Conservation (phyloP, 441 rosid species). For the Erodium moschatum region DNA sequence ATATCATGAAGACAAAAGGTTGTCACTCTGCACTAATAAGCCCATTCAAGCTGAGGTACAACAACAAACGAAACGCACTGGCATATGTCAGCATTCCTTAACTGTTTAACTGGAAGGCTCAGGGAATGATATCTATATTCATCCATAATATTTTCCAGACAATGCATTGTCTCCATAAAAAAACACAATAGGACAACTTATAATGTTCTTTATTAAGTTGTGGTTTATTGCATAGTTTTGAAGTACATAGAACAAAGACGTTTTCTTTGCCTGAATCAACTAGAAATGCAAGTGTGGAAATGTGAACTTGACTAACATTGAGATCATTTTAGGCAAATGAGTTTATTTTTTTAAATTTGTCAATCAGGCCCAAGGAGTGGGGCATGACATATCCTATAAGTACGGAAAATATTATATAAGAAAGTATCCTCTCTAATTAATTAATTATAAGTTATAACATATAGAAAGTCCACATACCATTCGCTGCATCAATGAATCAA, state of each 20-base stretch:
- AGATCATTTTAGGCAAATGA: background rate
- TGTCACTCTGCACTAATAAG: background rate
- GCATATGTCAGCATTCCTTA: background rate
- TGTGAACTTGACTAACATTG: background rate
- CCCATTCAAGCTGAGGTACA: background rate
- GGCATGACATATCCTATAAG: slow-evolving; percentile 11
- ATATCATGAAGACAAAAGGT: background rate
- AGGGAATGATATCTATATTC: background rate
- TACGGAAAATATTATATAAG: slow-evolving; percentile 3
- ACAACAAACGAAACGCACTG: background rate
- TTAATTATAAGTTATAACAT: no score
- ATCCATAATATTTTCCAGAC: background rate
- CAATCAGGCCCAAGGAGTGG: background rate
- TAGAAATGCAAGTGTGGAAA: background rate
- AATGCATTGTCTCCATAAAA: no score
- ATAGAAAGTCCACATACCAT: slow-evolving; percentile 41
- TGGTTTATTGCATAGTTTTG: no score
- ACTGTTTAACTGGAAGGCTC: background rate
- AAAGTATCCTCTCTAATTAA: slow-evolving; percentile 5
- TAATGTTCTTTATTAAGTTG: no score
- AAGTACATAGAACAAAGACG: no score
- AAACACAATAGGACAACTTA: no score
- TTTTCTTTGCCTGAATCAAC: background rate
- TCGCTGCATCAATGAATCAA: slow-evolving; percentile 37
- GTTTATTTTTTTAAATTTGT: background rate